Evolutionary conservation across 805 yeast species (phyloP).

Genomic region (Myxozyma mucilagina): DNA sequence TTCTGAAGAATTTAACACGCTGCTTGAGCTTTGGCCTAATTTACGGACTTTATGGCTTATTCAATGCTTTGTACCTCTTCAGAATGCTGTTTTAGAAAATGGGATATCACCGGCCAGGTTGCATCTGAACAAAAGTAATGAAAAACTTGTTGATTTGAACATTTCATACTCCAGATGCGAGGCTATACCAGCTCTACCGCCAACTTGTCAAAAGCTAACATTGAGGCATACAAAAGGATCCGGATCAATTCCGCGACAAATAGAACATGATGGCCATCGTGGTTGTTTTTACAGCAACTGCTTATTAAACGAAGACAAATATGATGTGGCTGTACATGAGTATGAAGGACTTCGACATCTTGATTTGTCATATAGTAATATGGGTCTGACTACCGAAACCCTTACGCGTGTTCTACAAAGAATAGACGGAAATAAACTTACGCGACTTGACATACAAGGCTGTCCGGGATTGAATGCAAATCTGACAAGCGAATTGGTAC

Average conservation of each 20-base stretch:
- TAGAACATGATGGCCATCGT: not conserved
- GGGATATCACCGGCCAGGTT: not conserved
- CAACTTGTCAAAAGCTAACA: not conserved
- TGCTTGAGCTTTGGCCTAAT: constrained; percentile 11
- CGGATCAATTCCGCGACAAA: not conserved
- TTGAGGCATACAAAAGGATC: not conserved
- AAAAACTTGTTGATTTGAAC: not conserved
- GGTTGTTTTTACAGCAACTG: not conserved
- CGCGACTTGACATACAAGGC: not conserved
- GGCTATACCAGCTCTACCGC: not conserved
- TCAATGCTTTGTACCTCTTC: not conserved
- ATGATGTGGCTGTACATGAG: not conserved
- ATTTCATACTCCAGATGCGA: not conserved
- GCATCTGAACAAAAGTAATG: not conserved
- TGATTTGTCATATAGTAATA: not conserved
- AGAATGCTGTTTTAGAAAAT: not conserved
- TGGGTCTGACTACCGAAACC: not conserved
- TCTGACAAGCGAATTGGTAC: not conserved
- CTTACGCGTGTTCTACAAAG: not conserved
- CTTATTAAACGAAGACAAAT: not conserved
- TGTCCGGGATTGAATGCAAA: not conserved
- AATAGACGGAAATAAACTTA: not conserved
- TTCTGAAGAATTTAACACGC: constrained; percentile 2
- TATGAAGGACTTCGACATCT: not conserved
- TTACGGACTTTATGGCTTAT: constrained; percentile 2